Evolutionary conservation across 257 asterid genomes (phyloP).

Genomic region (Leonotis leonurus): DNA sequence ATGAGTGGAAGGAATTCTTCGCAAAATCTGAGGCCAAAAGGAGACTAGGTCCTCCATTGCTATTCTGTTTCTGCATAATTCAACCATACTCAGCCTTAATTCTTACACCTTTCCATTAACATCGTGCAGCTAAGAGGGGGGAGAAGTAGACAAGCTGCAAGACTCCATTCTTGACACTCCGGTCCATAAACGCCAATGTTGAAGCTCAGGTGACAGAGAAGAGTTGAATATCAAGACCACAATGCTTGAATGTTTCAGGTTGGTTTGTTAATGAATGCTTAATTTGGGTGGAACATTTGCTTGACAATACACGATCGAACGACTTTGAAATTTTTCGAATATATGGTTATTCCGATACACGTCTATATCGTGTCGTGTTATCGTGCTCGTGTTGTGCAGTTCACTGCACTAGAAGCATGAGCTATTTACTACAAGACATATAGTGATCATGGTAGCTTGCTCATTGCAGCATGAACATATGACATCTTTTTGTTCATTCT

Average conservation of each 20-base stretch:
- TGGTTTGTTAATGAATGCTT: background rate
- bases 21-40: slow-evolving; percentile 88
- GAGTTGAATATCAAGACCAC: background rate
- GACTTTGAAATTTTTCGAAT: too few species aligned
- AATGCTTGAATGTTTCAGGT: background rate
- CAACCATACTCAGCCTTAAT: background rate
- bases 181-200: background rate
- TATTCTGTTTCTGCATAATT: background rate
- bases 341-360: too few species aligned
- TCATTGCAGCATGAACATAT: too few species aligned
- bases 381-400: too few species aligned
- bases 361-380: too few species aligned
- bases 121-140: slow-evolving; percentile 47
- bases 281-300: too few species aligned
- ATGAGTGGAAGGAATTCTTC: slow-evolving; percentile 88
- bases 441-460: too few species aligned
- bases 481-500: too few species aligned
- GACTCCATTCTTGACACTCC: background rate
- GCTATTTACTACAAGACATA: too few species aligned
- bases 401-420: too few species aligned
- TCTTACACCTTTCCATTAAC: slow-evolving; percentile 3
- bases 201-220: background rate
- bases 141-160: slow-evolving; percentile 17
- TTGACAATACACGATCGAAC: too few species aligned
- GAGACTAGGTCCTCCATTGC: slow-evolving; percentile 38